These are phyloP conservation scores for Earliella scabrosa DNA, from an alignment of 1,284 basidiomycete species.

Conservation along the genomic window DNA sequence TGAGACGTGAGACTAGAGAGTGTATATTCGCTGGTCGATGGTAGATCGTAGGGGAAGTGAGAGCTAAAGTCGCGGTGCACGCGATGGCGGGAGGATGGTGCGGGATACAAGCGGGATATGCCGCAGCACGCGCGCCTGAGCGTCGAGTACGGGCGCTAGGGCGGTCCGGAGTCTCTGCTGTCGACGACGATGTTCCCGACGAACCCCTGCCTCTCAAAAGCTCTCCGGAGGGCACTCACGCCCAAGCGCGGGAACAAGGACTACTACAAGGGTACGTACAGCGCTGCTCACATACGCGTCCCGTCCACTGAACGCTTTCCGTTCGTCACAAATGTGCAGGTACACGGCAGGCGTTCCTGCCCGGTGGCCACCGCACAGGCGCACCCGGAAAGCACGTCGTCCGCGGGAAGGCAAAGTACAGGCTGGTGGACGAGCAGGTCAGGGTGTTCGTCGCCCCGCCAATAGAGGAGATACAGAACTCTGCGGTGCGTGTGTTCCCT, in stretches of 20 bases:
- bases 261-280: conserved; percentile 84
- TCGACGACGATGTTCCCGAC: conserved; percentile 65
- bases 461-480: conserved; percentile 63
- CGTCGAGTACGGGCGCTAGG: not conserved
- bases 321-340: conserved; percentile 48
- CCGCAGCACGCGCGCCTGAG: not conserved
- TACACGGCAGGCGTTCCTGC: conserved; percentile 80
- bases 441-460: conserved; percentile 84
- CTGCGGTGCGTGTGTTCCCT: conserved; percentile 53
- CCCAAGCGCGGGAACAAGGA: conserved; percentile 91
- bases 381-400: conserved; percentile 85
- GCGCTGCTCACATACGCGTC: too few relatives aligned
- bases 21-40: not conserved
- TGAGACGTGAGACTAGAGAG: too few relatives aligned
- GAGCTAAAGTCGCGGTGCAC: too few relatives aligned
- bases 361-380: conserved; percentile 85
- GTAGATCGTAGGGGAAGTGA: not conserved
- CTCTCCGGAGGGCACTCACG: conserved; percentile 79
- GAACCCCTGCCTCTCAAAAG: conserved; percentile 70
- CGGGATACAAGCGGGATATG: not conserved
- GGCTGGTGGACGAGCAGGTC: conserved; percentile 81
- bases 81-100: too few relatives aligned
- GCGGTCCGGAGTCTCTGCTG: not conserved
- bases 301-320: too few relatives aligned
- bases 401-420: conserved; percentile 76